phyloP scores from a whole-genome alignment of 805 yeast genomes.

The Candida palmyrensis region DNA sequence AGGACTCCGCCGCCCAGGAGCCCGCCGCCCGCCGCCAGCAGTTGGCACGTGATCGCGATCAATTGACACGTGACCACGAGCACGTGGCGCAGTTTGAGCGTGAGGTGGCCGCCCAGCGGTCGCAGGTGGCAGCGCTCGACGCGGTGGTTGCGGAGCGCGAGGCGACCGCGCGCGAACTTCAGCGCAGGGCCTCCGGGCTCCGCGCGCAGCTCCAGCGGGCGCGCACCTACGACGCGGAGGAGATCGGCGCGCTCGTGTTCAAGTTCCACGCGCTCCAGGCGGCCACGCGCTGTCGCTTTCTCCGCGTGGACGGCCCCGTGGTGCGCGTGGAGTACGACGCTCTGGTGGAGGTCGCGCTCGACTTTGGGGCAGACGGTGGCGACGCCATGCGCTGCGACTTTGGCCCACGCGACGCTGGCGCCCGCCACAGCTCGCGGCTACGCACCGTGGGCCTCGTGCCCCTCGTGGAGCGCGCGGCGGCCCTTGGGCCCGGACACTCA shows the following conservation, averaged over 20 bases:
- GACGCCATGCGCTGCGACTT: not conserved
- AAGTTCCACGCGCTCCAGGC: conserved; percentile 21
- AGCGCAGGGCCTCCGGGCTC: conserved; percentile 6
- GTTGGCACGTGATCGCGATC: no score
- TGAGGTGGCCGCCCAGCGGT: conserved; percentile 7
- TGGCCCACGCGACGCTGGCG: not conserved
- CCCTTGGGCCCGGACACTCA: not conserved
- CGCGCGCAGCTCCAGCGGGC: conserved; percentile 10
- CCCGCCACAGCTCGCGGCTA: not conserved
- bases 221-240: conserved; percentile 15
- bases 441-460: not conserved
- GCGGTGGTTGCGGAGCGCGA: conserved; percentile 9
- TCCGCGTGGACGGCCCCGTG: conserved; percentile 7
- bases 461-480: not conserved
- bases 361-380: conserved; percentile 4
- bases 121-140: conserved; percentile 8
- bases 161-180: conserved; percentile 7
- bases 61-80: no score
- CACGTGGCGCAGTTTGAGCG: conserved; percentile 6
- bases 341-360: conserved; percentile 7
- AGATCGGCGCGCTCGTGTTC: conserved; percentile 15
- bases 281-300: conserved; percentile 18
- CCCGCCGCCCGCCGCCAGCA: no score
- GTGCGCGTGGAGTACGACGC: conserved; percentile 11
- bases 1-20: no score